These are phyloP conservation scores for Neurospora sp. DNA, from an alignment of 495 filamentous ascomycete genomes.

Conservation along the genomic window DNA sequence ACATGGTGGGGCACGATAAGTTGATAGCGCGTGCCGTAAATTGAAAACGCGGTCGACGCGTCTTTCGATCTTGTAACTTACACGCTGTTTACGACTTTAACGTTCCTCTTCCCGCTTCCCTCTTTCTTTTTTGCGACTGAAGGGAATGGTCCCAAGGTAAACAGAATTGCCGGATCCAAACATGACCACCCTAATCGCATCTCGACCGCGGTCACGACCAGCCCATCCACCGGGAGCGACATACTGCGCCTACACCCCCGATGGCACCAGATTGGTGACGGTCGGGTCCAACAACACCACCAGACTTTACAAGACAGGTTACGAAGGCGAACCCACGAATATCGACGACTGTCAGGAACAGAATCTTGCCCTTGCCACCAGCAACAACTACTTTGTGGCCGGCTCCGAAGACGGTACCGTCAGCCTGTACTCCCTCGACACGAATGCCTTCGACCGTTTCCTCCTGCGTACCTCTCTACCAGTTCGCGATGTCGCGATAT, in stretches of 20 bases:
- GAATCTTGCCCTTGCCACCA: slow-evolving; percentile 65
- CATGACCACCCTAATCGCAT: slow-evolving; percentile 41
- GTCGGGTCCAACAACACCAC: slow-evolving; percentile 85
- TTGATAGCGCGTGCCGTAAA: slow-evolving; percentile 8
- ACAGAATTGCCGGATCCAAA: neutral
- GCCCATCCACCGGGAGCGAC: slow-evolving; percentile 46
- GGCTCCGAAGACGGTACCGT: slow-evolving; percentile 92
- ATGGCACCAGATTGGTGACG: slow-evolving; percentile 58
- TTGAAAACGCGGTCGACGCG: slow-evolving; percentile 26
- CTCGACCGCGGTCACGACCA: slow-evolving; percentile 37
- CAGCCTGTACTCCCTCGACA: slow-evolving; percentile 68
- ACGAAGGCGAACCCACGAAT: slow-evolving; percentile 80
- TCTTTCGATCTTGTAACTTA: slow-evolving; percentile 8
- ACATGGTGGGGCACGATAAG: slow-evolving; percentile 2
- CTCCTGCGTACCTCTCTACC: slow-evolving; percentile 75
- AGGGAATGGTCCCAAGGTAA: neutral
- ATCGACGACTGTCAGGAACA: slow-evolving; percentile 81
- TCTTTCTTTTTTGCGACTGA: neutral
- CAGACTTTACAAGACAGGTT: slow-evolving; percentile 80
- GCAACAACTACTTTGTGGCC: slow-evolving; percentile 74
- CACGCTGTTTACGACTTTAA: neutral
- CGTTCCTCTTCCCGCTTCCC: neutral
- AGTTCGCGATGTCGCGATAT: slow-evolving; percentile 75
- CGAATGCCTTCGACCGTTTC: slow-evolving; percentile 67
- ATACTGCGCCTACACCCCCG: slow-evolving; percentile 45